Conservation (phyloP, 805 yeast species). For the Sungouiella blattae region DNA sequence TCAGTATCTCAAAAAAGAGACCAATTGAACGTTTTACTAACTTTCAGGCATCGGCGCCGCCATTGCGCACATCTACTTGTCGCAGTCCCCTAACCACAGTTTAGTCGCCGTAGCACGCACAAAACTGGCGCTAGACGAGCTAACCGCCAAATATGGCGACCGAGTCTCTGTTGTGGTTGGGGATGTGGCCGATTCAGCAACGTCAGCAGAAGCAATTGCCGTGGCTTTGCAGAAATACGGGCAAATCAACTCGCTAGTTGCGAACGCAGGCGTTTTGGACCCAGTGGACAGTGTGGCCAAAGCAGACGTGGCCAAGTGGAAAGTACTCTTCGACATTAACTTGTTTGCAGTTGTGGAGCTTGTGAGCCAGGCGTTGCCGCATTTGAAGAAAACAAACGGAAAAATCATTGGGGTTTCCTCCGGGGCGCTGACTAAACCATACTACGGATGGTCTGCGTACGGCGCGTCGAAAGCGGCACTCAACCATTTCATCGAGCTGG, state of each 20-base stretch:
- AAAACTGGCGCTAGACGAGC: constrained; percentile 39
- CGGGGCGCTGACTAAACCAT: constrained; percentile 71
- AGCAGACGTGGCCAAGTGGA: constrained; percentile 59
- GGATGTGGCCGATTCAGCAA: constrained; percentile 50
- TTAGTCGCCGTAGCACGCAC: constrained; percentile 77
- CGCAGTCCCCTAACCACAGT: constrained; percentile 27
- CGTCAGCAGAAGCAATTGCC: constrained; percentile 37
- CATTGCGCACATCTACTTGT: constrained; percentile 53
- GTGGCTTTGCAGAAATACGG: constrained; percentile 51
- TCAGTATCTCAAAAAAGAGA: constrained; percentile 25
- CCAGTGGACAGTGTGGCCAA: constrained; percentile 62
- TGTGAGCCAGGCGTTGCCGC: constrained; percentile 53
- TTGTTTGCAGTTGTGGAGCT: constrained; percentile 70
- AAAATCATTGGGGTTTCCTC: constrained; percentile 78
- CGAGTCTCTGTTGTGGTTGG: constrained; percentile 53
- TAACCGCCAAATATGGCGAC: constrained; percentile 45
- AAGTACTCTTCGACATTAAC: constrained; percentile 65
- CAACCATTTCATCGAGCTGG: constrained; percentile 65
- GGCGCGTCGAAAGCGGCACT: constrained; percentile 91
- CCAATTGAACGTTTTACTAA: constrained; percentile 48
- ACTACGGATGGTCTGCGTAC: constrained; percentile 84
- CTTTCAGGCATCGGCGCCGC: constrained; percentile 77
- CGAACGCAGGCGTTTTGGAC: constrained; percentile 80
- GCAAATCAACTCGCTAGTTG: constrained; percentile 57
- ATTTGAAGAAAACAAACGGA: constrained; percentile 55